phyloP scores from a whole-genome alignment of 164 flowering plant species.

The Paratinospora sagittata region DNA sequence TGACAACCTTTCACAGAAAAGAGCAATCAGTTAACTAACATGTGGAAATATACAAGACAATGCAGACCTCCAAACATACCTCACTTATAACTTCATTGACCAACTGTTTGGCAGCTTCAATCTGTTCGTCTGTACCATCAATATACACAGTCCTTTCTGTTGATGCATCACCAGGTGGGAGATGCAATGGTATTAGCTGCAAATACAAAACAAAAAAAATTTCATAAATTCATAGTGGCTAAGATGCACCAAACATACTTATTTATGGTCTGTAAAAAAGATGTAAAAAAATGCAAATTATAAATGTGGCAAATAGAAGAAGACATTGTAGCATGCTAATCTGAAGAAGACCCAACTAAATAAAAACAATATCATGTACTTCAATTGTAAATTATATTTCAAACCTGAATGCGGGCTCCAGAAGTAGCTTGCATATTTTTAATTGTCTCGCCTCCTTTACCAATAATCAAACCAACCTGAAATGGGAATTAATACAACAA shows the following conservation, averaged over 20 bases:
- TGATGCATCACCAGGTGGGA: conserved; percentile 89
- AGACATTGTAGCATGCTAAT: not conserved
- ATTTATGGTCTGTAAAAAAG: not conserved
- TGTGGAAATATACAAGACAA: not conserved
- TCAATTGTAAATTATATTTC: not conserved
- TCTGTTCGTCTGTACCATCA: conserved; percentile 85
- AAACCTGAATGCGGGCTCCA: conserved; percentile 95
- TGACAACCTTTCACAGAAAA: not conserved
- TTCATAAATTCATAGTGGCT: not conserved
- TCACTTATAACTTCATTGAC: conserved; percentile 87
- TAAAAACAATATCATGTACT: not conserved
- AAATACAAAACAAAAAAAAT: not conserved
- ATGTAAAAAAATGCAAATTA: too few species aligned
- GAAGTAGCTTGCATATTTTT: conserved; percentile 74
- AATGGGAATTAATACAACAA: not conserved
- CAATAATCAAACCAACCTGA: conserved; percentile 93
- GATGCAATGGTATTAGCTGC: conserved; percentile 88
- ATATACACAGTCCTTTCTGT: conserved; percentile 78
- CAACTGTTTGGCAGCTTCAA: conserved; percentile 86
- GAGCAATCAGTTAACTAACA: not conserved
- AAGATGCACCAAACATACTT: not conserved
- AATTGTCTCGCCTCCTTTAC: conserved; percentile 94
- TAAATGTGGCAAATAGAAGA: not conserved
- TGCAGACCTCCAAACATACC: conserved; percentile 35
- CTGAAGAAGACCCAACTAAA: not conserved